A percentile compares a stretch with the other conserved stretches of the same genome.
These are phyloP conservation scores for Tuber melanosporum DNA, from an alignment of 495 filamentous ascomycete genomes.

Conservation along the genomic window DNA sequence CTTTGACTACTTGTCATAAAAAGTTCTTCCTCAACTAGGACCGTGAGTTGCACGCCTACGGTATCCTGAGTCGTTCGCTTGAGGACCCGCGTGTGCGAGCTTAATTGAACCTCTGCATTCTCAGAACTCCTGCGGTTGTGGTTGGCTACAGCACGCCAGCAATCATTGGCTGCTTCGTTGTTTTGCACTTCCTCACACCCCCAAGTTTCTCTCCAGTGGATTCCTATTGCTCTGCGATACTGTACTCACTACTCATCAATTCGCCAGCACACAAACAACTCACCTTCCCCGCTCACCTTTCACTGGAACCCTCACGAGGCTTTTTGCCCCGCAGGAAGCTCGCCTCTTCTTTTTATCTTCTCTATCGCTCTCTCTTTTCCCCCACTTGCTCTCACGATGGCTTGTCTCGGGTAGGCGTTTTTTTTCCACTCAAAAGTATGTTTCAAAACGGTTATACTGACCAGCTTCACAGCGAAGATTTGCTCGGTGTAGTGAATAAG, in stretches of 20 bases:
- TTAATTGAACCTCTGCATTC: slow-evolving; percentile 24
- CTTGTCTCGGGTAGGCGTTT: slow-evolving; percentile 35
- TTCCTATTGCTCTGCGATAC: slow-evolving; percentile 32
- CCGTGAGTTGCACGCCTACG: not conserved
- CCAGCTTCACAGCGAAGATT: slow-evolving; percentile 71
- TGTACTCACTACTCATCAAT: slow-evolving; percentile 22
- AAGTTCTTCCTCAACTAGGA: not conserved
- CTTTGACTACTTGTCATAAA: not conserved
- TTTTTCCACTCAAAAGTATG: slow-evolving; percentile 14
- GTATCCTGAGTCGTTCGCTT: not conserved
- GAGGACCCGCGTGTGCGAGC: slow-evolving; percentile 15
- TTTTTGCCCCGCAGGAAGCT: slow-evolving; percentile 6
- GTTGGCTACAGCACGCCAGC: slow-evolving; percentile 27
- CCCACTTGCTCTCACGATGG: slow-evolving; percentile 31
- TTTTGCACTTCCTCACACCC: slow-evolving; percentile 18
- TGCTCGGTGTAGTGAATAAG: slow-evolving; percentile 89
- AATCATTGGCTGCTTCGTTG: slow-evolving; percentile 16
- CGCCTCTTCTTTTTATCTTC: slow-evolving; percentile 13
- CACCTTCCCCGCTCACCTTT: slow-evolving; percentile 31
- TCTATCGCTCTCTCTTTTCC: slow-evolving; percentile 19
- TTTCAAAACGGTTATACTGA: slow-evolving; percentile 29
- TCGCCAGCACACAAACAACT: slow-evolving; percentile 34
- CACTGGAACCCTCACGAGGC: slow-evolving; percentile 24
- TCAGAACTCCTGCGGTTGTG: slow-evolving; percentile 13
- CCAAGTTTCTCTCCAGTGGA: slow-evolving; percentile 28